A percentile compares a stretch with the other conserved stretches of the same genome.
phyloP scores from a whole-genome alignment of 306 rosid genomes.

The Pyrus pyrifolia region DNA sequence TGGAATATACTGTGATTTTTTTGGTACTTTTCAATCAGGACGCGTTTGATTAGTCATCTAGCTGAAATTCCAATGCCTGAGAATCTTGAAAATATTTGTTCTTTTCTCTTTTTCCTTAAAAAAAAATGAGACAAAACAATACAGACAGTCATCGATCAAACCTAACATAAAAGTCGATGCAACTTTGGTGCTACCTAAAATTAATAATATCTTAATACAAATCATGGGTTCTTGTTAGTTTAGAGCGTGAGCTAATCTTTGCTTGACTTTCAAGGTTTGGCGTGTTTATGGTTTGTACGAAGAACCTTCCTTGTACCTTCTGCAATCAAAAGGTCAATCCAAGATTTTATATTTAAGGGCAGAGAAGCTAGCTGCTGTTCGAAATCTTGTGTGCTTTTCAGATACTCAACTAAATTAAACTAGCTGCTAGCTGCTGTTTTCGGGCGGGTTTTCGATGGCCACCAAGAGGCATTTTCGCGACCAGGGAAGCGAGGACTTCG shows the following conservation, averaged over 20 bases:
- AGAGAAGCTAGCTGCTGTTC: neutral
- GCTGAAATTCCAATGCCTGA: conserved; percentile 9
- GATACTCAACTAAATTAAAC: neutral
- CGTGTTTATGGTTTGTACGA: neutral
- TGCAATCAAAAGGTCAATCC: neutral
- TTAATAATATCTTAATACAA: neutral
- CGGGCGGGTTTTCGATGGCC: conserved; percentile 36
- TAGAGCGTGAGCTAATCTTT: neutral
- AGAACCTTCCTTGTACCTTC: conserved; percentile 34
- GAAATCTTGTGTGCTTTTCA: neutral
- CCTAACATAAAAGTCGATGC: neutral
- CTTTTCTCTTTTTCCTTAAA: too few species aligned
- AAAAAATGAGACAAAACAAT: neutral
- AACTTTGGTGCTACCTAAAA: neutral
- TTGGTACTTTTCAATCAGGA: conserved; percentile 17
- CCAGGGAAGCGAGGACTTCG: neutral
- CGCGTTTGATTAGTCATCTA: conserved; percentile 13
- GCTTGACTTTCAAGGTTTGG: conserved; percentile 30
- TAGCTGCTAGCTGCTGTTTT: neutral
- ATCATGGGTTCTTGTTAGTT: neutral
- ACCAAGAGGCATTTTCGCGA: conserved; percentile 6
- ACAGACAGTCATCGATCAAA: neutral
- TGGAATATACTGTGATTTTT: neutral
- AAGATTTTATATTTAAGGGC: neutral
- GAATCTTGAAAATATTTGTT: neutral